A percentile compares a stretch with the other conserved stretches of the same genome.
These are phyloP conservation scores for Tetragonia tetragonoides DNA, from an alignment of 148 eudicot genomes.

Conservation along the genomic window DNA sequence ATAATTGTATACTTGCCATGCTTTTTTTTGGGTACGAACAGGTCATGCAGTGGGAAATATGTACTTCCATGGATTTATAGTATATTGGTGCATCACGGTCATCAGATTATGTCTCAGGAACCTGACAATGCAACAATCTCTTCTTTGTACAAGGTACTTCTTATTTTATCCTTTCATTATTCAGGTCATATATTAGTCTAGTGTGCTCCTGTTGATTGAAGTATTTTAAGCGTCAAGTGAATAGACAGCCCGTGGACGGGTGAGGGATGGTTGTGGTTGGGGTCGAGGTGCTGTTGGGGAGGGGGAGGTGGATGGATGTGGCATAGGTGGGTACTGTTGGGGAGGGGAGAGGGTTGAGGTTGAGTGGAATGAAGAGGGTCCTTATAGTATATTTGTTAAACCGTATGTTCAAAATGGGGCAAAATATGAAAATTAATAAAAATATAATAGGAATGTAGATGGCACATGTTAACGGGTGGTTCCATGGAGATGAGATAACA, in stretches of 20 bases:
- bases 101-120: constrained; percentile 57
- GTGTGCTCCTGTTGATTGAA: neutral
- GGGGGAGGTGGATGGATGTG: no score
- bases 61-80: constrained; percentile 88
- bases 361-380: no score
- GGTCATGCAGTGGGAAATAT: constrained; percentile 57
- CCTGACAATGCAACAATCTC: constrained; percentile 42
- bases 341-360: no score
- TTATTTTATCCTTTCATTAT: neutral
- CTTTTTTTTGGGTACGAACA: constrained; percentile 27
- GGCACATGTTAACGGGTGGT: neutral
- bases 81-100: constrained; percentile 61
- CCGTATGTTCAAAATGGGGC: neutral
- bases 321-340: no score
- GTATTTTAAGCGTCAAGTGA: neutral
- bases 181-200: neutral
- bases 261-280: no score
- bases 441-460: no score
- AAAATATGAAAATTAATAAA: neutral
- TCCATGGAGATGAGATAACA: neutral
- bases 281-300: neutral
- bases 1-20: neutral
- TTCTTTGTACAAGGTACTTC: constrained; percentile 66
- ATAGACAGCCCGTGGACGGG: neutral
- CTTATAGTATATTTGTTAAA: no score